Evolutionary conservation across 257 asterid species (phyloP).

Genomic region (Rehmannia glutinosa): DNA sequence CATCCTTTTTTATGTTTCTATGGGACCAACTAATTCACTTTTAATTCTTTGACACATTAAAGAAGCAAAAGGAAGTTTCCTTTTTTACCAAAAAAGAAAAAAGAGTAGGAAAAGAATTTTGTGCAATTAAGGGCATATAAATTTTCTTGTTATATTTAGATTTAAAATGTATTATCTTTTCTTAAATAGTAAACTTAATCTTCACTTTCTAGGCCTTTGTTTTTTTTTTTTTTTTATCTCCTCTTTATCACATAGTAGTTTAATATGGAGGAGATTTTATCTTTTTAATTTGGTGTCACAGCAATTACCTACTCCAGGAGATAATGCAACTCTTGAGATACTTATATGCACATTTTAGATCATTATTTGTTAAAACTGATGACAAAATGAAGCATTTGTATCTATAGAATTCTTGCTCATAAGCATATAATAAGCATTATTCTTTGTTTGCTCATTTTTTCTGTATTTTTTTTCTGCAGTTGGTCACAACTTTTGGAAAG

Average conservation of each 20-base stretch:
- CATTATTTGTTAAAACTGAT: too few species aligned
- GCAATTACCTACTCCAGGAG: neutral
- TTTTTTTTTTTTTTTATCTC: neutral
- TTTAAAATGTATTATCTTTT: neutral
- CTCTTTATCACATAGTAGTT: neutral
- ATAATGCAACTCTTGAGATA: too few species aligned
- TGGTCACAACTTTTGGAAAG: conserved; percentile 92
- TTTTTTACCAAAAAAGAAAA: neutral
- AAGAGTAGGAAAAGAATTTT: neutral
- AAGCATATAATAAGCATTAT: conserved; percentile 15
- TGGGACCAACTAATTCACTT: conserved; percentile 44
- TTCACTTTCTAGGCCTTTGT: neutral
- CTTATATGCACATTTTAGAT: neutral
- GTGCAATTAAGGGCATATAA: neutral
- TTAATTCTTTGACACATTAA: conserved; percentile 10
- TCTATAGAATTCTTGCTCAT: too few species aligned
- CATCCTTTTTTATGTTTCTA: conserved; percentile 10
- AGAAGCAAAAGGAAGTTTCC: conserved; percentile 20
- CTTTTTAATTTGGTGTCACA: neutral
- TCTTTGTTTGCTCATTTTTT: conserved; percentile 28
- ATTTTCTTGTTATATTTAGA: neutral
- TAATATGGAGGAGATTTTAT: neutral
- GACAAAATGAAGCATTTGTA: too few species aligned
- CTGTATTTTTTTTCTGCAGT: conserved; percentile 44
- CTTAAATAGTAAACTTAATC: neutral